Base-by-base conservation (phyloP, 176 grass and related monocot genomes). In the Oryza rufipogon region DNA sequence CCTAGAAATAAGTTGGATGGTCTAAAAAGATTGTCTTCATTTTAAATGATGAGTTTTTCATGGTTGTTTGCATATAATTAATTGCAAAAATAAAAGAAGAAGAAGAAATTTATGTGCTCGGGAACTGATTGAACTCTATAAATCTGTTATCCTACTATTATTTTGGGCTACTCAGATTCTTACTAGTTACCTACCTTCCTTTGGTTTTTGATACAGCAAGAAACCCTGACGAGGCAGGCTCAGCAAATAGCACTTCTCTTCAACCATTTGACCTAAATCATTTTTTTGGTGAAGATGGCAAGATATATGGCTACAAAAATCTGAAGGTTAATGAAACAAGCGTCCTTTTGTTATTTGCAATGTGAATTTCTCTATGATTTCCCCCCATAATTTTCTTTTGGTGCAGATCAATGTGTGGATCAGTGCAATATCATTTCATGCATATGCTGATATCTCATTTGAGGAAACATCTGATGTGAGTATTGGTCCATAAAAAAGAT, bases 331-430 rank as follows among this genome's bases (percentile, higher is more conserved):
- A 25, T 26, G 30, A 66, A 88, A 15, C 28, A 48, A 76, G 9
- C 33, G 1, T 51, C 3, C 0, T 68, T 28, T n/a, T 64, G 22
- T 85, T 66, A 44, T 56, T 34, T 80, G 32, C 60, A 65, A 44
- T 84, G 16, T 78, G 42, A 33, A 56, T 4, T 76, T 75, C 15
- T 61, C 15, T 83, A 71, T 82, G 30, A 39, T 33, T 74, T 1
- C 70, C 48, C 84, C 81, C 28, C 28, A 22, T 61, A 78, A 60
- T 17, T 8, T 22, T 66, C 30, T 60, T 66, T 83, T 91, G 11
- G 65, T 95, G 88, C 91, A 98, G 92, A 95, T 98, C 80, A 88
- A 93, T 68, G 78, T 98, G 63, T 98, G 93, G 96, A 89, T 95
- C 60, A 98, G 89, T 88, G 73, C 64, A 9, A 44, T 85, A 85